phyloP scores from a whole-genome alignment of 768 basidiomycete genomes.

The Hericium alpestre region DNA sequence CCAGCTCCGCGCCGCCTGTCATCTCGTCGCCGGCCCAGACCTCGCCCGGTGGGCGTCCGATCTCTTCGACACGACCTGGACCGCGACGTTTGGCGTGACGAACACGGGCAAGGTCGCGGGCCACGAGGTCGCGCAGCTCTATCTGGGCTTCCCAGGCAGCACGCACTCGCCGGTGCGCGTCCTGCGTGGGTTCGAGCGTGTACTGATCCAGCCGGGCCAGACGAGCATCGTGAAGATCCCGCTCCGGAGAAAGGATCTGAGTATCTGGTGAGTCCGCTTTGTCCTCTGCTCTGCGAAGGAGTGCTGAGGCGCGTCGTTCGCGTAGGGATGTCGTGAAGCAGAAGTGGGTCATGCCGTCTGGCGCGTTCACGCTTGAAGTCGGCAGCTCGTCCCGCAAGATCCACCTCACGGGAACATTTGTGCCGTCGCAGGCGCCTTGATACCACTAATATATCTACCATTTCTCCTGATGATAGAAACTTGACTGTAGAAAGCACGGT shows the following conservation, averaged over 20 bases:
- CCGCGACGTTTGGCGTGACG: constrained; percentile 50
- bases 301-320: not conserved
- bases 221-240: constrained; percentile 11
- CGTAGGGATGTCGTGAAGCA: constrained; percentile 25
- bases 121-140: constrained; percentile 71
- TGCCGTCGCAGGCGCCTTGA: not conserved
- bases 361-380: constrained; percentile 19
- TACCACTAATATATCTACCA: too few relatives aligned
- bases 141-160: constrained; percentile 53
- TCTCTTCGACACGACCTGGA: constrained; percentile 29
- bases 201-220: constrained; percentile 13
- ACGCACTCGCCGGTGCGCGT: constrained; percentile 54
- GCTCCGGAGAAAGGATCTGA: constrained; percentile 15
- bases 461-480: too few relatives aligned
- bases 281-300: not conserved
- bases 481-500: too few relatives aligned
- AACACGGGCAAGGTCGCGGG: constrained; percentile 58
- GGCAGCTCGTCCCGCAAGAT: constrained; percentile 10
- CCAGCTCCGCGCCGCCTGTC: not conserved
- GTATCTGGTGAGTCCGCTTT: constrained; percentile 16
- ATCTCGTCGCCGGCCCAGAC: not conserved
- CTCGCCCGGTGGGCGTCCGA: not conserved
- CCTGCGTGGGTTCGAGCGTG: constrained; percentile 25
- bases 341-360: constrained; percentile 23
- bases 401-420: constrained; percentile 2